These are phyloP conservation scores for Ramalina intermedia DNA, from an alignment of 495 filamentous ascomycete genomes.

Conservation along the genomic window DNA sequence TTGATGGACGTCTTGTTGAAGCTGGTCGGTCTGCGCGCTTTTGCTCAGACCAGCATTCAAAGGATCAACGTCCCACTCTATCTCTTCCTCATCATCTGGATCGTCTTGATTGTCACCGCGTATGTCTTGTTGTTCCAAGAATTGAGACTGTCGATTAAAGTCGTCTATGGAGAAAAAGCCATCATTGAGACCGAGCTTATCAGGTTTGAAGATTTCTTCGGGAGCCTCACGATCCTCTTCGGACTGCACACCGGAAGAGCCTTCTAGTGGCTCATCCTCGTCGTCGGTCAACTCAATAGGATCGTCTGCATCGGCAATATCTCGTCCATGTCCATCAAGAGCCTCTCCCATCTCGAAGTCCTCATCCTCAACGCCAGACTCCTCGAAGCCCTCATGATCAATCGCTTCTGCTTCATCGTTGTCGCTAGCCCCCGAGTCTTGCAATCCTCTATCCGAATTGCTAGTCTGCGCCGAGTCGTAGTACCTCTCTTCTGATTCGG, in stretches of 20 bases:
- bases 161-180: slow-evolving; percentile 97
- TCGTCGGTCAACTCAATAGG: slow-evolving; percentile 10
- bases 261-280: slow-evolving; percentile 22
- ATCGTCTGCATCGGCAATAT: slow-evolving; percentile 12
- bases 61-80: slow-evolving; percentile 74
- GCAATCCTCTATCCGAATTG: background rate
- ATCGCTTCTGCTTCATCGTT: background rate
- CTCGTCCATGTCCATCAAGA: background rate
- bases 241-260: slow-evolving; percentile 12
- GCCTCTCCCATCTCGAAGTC: slow-evolving; percentile 20
- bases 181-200: slow-evolving; percentile 66
- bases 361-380: slow-evolving; percentile 6
- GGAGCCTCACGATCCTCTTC: slow-evolving; percentile 31
- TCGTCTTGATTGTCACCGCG: slow-evolving; percentile 47
- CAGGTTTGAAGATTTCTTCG: slow-evolving; percentile 36
- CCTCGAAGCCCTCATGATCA: background rate
- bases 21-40: slow-evolving; percentile 9
- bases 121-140: slow-evolving; percentile 69
- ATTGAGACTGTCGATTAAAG: slow-evolving; percentile 86
- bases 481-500: background rate
- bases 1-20: slow-evolving; percentile 8
- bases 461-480: background rate
- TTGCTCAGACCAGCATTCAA: slow-evolving; percentile 20
- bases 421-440: background rate
- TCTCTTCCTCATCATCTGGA: slow-evolving; percentile 60